Conservation (phyloP, 2,329 filamentous ascomycete species). For the Thermothelomyces thermophilus region DNA sequence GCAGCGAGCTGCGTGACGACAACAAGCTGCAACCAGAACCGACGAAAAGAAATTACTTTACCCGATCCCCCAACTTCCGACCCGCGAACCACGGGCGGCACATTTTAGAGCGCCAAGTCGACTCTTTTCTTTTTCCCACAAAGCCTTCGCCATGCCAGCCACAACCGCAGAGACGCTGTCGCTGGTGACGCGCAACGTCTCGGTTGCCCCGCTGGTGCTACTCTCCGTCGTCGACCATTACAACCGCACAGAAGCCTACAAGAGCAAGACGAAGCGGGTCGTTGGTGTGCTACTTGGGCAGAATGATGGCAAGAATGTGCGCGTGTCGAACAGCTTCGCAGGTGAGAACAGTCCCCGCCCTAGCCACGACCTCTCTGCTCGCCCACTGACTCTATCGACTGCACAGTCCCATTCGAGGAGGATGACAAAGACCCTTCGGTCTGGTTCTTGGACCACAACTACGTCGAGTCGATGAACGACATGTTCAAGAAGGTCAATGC, state of each 20-base stretch:
- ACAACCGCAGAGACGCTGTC: constrained; percentile 95
- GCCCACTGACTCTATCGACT: constrained; percentile 14
- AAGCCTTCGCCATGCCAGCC: constrained; percentile 64
- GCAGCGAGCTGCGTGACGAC: constrained; percentile 27
- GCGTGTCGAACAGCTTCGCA: constrained; percentile 98
- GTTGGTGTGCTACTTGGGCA: constrained; percentile 92
- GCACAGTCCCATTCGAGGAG: constrained; percentile 89
- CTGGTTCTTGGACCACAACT: constrained; percentile 99
- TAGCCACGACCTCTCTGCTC: background rate
- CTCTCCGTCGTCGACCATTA: constrained; percentile 98
- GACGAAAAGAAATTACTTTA: constrained; percentile 8
- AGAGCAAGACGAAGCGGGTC: constrained; percentile 74
- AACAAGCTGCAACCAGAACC: constrained; percentile 12
- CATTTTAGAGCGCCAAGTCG: background rate
- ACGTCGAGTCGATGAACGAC: constrained; percentile 98
- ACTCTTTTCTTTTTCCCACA: background rate
- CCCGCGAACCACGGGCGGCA: constrained; percentile 5
- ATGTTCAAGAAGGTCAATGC: constrained; percentile 99
- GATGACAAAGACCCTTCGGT: constrained; percentile 98
- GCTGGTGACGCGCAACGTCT: constrained; percentile 89
- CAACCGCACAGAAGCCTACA: constrained; percentile 83
- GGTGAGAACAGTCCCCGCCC: constrained; percentile 48
- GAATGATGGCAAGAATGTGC: constrained; percentile 92
- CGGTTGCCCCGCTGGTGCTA: constrained; percentile 93
- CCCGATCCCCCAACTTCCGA: constrained; percentile 5